Evolutionary conservation across 371 early-diverging fungal genomes (phyloP), one percentile per base, ranked within the genome.

Genomic region (Rhizomucor pusillus): DNA sequence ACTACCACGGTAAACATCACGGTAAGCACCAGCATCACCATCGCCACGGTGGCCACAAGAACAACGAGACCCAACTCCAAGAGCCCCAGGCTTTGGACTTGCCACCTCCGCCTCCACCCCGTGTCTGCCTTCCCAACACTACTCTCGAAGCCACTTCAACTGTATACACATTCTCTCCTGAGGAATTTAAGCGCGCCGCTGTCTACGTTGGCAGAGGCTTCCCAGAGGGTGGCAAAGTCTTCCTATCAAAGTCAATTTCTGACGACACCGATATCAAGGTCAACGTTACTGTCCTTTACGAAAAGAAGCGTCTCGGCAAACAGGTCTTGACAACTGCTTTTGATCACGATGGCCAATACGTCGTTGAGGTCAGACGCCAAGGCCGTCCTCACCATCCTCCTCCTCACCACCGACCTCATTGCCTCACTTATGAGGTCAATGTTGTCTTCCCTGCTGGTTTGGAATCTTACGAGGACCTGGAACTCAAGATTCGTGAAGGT

Each of bases 321-420:
- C 11, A 18, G 1, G 59, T 54, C 1, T 14, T 46, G 4, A 45
- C 54, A 11, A 36, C 54, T 33, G 57, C 63, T 13, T 63, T 57
- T 40, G 63, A 63, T 40, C 57, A 63, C 35, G 51, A 63, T 3
- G 63, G 63, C 3, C 25, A 57, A 33, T 63, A 54, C 20, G 45
- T 49, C 20, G 51, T 63, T 11, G 63, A 63, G 37, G 41, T 63
- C 14, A 54, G 43, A 41, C 57, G 50, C 19, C 18, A 29, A 5
- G 40, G 33, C 9, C 57, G 43, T 34, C 56, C 24, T 24, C 51
- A 14, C 46, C 50, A 25, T 50, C 36, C 4, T 47, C 44, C 18
- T 24, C 19, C 1, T 3, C 41, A 34, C 35, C 54, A 43, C 4
- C 23, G 34, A 9, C 13, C 35, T 13, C 47, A 33, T 12, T 61